Base-by-base conservation (phyloP, 768 basidiomycete species). In the Boletus tomentosulus region DNA sequence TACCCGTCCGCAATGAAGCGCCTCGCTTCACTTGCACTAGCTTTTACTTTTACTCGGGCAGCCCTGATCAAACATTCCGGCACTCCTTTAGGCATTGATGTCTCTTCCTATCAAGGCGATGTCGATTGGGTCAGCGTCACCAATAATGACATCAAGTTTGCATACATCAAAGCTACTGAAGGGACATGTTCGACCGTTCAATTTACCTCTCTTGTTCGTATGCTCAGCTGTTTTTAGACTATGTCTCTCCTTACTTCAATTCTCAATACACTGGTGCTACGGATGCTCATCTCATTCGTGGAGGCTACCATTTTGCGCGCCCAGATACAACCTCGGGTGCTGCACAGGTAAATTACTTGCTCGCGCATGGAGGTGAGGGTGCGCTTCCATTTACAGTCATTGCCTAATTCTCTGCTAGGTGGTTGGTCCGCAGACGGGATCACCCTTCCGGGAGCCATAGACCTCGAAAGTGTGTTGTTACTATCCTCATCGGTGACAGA, bases 91-190 rank as follows among this genome's bases (percentile, higher is more conserved):
- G 83, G 82, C 16, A 79, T 83, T 45, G 83, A 85, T 55, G 78
- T 85, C 53, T 83, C 83, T 11, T 47, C 62, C 61, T 77, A 70
- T 45, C 83, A 85, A 55, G 60, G 73, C 12, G 62, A 57, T 57
- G 65, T 86, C 37, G 69, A 84, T 63, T 85, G 82, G 82, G 69
- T 61, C 37, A 71, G 74, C 3, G 78, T 83, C 56, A 75, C 71
- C 55, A 63, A 74, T 12, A 79, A 79, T 55, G 84, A 81, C 4
- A 64, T 84, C 31, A 53, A 70, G 12, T 86, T 84, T 59, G 80
- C 71, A 3, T 86, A 76, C 62, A 85, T 86, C 76, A 86, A 86
- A 63, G 85, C 84, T 9, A 86, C 84, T 3, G 84, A 86, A 63
- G 79, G 79, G 9, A 82, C 74, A n/a, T 62, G 81, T 82, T 42